phyloP scores from a whole-genome alignment of 352 stramenopile species.

The Phytophthora citricola region DNA sequence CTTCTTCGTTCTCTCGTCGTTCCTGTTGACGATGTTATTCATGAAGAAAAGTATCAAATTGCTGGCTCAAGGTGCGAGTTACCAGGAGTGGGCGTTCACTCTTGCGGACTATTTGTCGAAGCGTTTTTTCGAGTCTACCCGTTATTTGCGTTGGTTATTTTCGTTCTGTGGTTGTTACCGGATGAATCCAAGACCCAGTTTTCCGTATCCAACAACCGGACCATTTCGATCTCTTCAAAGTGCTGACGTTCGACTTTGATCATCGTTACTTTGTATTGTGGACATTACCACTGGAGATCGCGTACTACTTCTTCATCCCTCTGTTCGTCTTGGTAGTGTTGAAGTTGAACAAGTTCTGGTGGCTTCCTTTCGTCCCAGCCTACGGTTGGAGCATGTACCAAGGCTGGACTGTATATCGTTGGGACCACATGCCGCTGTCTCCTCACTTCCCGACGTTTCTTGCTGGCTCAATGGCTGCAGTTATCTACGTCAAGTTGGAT shows the following conservation, averaged over 20 bases:
- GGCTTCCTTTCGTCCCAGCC: conserved; percentile 22
- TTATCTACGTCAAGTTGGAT: conserved; percentile 36
- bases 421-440: conserved; percentile 22
- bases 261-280: conserved; percentile 50
- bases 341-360: conserved; percentile 25
- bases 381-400: conserved; percentile 28
- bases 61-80: conserved; percentile 22
- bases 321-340: conserved; percentile 31
- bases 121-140: conserved; percentile 61
- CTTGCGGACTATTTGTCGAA: conserved; percentile 39
- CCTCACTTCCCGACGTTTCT: conserved; percentile 36
- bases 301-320: conserved; percentile 49
- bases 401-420: conserved; percentile 19
- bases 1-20: conserved; percentile 56
- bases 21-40: conserved; percentile 48
- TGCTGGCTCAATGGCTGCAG: conserved; percentile 24
- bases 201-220: too few species aligned
- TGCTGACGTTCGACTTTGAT: conserved; percentile 40
- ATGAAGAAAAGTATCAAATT: conserved; percentile 36
- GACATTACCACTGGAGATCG: conserved; percentile 27
- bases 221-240: conserved; percentile 37
- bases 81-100: conserved; percentile 27
- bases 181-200: too few species aligned
- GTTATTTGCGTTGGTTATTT: conserved; percentile 43
- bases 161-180: conserved; percentile 38